Conservation (phyloP, 805 yeast genomes). For the Schizosaccharomyces cryophilus region DNA sequence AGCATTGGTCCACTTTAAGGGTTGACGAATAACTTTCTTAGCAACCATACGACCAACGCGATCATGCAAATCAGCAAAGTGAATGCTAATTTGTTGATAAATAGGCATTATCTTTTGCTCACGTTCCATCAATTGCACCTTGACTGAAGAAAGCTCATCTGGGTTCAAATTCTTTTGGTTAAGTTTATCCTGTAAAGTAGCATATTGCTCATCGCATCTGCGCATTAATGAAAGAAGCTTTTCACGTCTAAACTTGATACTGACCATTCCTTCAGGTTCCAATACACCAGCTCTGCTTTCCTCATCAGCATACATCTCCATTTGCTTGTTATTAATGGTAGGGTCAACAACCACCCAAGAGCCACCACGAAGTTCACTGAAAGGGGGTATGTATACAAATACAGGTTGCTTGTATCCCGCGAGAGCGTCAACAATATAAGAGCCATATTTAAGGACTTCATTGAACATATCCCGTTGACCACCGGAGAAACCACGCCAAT, state of each 20-base stretch:
- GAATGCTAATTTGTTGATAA: conserved; percentile 76
- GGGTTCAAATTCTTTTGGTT: conserved; percentile 23
- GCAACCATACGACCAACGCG: conserved; percentile 94
- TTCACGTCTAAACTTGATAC: conserved; percentile 89
- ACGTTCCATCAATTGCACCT: conserved; percentile 47
- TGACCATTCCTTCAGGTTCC: conserved; percentile 98
- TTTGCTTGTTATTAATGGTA: conserved; percentile 83
- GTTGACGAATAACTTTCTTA: conserved; percentile 71
- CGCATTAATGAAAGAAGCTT: conserved; percentile 75
- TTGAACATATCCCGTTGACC: conserved; percentile 99
- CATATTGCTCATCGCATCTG: conserved; percentile 60
- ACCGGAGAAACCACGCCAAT: conserved; percentile 99
- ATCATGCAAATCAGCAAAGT: conserved; percentile 94
- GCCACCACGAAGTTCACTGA: conserved; percentile 98
- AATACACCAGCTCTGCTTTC: conserved; percentile 93
- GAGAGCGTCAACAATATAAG: conserved; percentile 88
- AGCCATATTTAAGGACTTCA: conserved; percentile 90
- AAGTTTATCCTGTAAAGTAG: conserved; percentile 35
- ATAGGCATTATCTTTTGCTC: conserved; percentile 64
- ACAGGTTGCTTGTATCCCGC: conserved; percentile 92
- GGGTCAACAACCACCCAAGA: conserved; percentile 99
- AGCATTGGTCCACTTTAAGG: conserved; percentile 61
- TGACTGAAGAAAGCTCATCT: conserved; percentile 43
- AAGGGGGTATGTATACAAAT: conserved; percentile 90
- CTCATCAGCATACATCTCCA: conserved; percentile 97